Base-by-base conservation (phyloP, 352 stramenopile species). In the Globisporangium recalcitrans region DNA sequence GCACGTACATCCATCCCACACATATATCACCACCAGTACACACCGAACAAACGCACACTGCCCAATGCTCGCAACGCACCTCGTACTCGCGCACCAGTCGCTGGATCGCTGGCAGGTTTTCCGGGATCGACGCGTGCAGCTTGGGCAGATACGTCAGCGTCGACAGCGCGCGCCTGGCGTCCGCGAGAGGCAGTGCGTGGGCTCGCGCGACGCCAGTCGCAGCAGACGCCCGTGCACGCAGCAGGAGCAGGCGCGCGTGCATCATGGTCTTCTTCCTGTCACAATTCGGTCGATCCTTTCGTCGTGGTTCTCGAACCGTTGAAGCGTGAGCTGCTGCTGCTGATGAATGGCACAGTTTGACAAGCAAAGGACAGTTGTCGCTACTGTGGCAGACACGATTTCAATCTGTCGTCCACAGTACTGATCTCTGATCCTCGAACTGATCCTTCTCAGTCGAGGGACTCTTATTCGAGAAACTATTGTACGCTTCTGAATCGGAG, bases 121-220 rank as follows among this genome's bases (percentile, higher is more conserved):
- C 31, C 0, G 78, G 78, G 56, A 85, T 84, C 22, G 68, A 73
- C 32, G 70, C 68, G 24, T 75, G 77, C 52, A 88, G 66, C 56
- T 84, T 72, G 29, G 78, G 64, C 46, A 88, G 64, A 58, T 82
- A 76, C 32, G 69, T 64, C 36, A 85, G 71, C 49, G 72, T 72
- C 19, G 78, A 82, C 27, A 78, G 48, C 29, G 36, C 31, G 3
- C 65, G 68, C 1, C 11, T 32, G 14, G 36, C 54, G 14, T 42
- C 19, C 34, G 54, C 54, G 49, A 4, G 6, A 48, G 40, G 13
- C 40, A 42, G 34, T 13, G 19, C 19, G 40, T 24, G 24, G 40
- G 16, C 40, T 24, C 40, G 40, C 19, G 19, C 7, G 40, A 19
- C 13, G 34, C 34, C 13, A 13, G 32, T 9, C 6, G 38, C 16